Conservation (phyloP, 441 rosid species). For the Mallotus japonicus region DNA sequence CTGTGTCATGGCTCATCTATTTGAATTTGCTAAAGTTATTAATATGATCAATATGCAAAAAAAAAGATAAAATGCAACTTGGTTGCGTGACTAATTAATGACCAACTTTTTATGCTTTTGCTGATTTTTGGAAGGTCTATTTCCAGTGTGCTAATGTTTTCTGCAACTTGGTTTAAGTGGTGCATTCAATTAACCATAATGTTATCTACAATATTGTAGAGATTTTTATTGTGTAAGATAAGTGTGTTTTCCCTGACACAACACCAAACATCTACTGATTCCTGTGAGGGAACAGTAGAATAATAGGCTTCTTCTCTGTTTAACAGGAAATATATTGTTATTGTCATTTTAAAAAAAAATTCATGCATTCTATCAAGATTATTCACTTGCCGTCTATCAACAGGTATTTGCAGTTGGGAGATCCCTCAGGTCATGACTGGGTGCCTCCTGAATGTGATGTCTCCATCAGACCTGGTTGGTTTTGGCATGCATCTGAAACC, state of each 20-base stretch:
- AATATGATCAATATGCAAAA: neutral
- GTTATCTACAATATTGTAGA: neutral
- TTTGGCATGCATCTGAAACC: conserved; percentile 80
- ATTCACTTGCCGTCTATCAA: conserved; percentile 22
- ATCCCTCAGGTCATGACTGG: conserved; percentile 73
- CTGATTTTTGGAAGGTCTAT: neutral
- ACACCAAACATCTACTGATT: neutral
- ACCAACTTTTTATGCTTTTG: neutral
- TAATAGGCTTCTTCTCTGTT: neutral
- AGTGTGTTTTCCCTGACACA: neutral
- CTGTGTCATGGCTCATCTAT: neutral
- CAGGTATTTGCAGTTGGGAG: conserved; percentile 67
- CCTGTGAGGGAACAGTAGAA: neutral
- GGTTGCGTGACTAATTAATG: neutral
- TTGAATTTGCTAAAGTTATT: neutral
- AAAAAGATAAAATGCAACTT: neutral
- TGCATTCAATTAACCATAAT: neutral
- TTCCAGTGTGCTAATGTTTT: neutral
- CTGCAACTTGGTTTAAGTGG: neutral
- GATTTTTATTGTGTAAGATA: neutral
- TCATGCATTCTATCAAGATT: conserved; percentile 6
- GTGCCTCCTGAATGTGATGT: conserved; percentile 94
- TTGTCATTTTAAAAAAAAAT: neutral
- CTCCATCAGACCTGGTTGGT: conserved; percentile 91
- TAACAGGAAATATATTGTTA: neutral